Evolutionary conservation across 169 alveolate species (phyloP).

Genomic region (Neospora caninum): DNA sequence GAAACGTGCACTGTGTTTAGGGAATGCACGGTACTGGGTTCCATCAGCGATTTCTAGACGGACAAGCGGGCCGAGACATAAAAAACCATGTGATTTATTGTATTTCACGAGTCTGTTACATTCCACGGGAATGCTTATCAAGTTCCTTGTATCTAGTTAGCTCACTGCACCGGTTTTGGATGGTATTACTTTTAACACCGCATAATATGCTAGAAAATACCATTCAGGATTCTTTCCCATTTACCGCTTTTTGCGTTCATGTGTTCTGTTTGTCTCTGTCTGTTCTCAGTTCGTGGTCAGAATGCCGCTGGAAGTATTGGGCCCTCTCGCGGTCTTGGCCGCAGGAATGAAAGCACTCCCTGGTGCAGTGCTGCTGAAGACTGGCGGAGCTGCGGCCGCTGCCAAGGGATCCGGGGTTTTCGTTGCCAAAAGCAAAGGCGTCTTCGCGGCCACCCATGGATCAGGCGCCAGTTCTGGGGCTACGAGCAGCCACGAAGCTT

Average conservation of each 20-base stretch:
- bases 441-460: constrained; percentile 6
- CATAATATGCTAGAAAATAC: too few relatives aligned
- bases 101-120: too few relatives aligned
- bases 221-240: not conserved
- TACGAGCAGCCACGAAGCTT: constrained; percentile 2
- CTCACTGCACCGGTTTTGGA: too few relatives aligned
- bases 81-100: too few relatives aligned
- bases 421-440: not conserved
- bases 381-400: constrained; percentile 31
- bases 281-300: not conserved
- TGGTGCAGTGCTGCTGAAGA: constrained; percentile 13
- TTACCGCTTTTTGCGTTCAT: not conserved
- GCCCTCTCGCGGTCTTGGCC: constrained; percentile 18
- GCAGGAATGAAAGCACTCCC: constrained; percentile 15
- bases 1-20: too few relatives aligned
- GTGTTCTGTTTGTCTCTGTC: too few relatives aligned
- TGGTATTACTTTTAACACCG: too few relatives aligned
- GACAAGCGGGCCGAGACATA: too few relatives aligned
- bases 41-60: too few relatives aligned
- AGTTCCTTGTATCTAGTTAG: too few relatives aligned
- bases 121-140: too few relatives aligned
- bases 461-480: not conserved
- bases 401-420: constrained; percentile 12
- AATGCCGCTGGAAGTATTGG: constrained; percentile 35
- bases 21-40: too few relatives aligned